These are phyloP conservation scores for Coemansia guatemalensis DNA, from an alignment of 192 early-diverging fungal species.

Conservation along the genomic window DNA sequence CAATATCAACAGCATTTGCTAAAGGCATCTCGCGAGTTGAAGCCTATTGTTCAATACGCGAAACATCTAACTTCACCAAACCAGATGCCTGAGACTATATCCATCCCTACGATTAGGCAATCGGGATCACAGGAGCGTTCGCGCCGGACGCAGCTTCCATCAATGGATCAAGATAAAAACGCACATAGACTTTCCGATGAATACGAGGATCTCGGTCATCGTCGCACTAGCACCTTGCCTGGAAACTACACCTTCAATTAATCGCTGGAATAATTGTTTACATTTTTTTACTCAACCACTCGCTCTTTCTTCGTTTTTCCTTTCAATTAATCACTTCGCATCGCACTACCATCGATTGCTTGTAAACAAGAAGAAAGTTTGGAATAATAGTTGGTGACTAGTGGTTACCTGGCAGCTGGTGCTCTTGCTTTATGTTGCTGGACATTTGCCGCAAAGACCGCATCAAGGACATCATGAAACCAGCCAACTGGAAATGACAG, in stretches of 20 bases:
- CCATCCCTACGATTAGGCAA: conserved; percentile 7
- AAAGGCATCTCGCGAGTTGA: conserved; percentile 41
- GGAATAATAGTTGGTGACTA: too few relatives aligned
- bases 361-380: too few relatives aligned
- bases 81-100: conserved; percentile 18
- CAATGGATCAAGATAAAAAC: not conserved
- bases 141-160: not conserved
- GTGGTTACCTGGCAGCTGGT: too few relatives aligned
- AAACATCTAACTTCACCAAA: conserved; percentile 37
- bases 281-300: not conserved
- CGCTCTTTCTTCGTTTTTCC: too few relatives aligned
- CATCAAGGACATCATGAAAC: too few relatives aligned
- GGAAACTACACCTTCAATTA: conserved; percentile 26
- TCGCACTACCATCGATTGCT: too few relatives aligned
- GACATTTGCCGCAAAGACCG: too few relatives aligned
- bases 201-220: conserved; percentile 41
- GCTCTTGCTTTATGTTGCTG: too few relatives aligned
- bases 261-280: too few relatives aligned
- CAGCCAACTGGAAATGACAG: too few relatives aligned
- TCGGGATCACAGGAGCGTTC: not conserved
- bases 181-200: conserved; percentile 27
- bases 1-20: conserved; percentile 12
- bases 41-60: conserved; percentile 48
- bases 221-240: conserved; percentile 32
- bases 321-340: too few relatives aligned